These are phyloP conservation scores for Viola odorata DNA, from an alignment of 345 rosid species.

Conservation along the genomic window DNA sequence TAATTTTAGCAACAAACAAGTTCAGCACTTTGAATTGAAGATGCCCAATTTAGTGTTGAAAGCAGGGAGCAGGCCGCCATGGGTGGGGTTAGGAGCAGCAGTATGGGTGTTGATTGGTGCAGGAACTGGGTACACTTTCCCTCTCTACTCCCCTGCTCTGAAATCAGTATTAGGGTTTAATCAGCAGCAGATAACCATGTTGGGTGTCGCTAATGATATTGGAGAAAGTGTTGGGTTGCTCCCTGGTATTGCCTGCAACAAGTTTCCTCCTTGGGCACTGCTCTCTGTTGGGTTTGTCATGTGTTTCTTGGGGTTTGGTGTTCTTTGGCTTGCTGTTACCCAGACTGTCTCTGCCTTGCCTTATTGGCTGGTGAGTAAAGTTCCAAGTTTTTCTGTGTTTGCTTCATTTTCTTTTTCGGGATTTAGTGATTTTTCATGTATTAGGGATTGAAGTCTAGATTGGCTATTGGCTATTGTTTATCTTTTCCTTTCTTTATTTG, in stretches of 20 bases:
- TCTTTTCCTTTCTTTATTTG: not conserved
- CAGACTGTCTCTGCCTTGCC: slow-evolving; percentile 57
- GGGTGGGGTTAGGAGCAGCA: slow-evolving; percentile 95
- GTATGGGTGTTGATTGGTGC: slow-evolving; percentile 77
- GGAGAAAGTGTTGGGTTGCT: slow-evolving; percentile 85
- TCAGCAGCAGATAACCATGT: slow-evolving; percentile 76
- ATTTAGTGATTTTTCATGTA: not conserved
- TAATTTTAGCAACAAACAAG: too few species aligned
- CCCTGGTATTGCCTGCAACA: slow-evolving; percentile 83
- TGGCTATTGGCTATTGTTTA: not conserved
- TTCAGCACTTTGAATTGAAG: too few species aligned
- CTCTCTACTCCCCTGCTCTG: slow-evolving; percentile 66
- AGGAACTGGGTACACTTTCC: slow-evolving; percentile 66
- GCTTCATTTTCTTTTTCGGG: not conserved
- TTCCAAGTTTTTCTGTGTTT: too few species aligned
- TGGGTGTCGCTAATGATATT: slow-evolving; percentile 91
- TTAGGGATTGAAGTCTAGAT: not conserved
- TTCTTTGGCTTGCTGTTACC: slow-evolving; percentile 75
- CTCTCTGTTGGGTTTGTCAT: slow-evolving; percentile 53
- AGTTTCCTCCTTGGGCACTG: slow-evolving; percentile 87
- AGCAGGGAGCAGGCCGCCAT: too few species aligned
- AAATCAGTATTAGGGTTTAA: slow-evolving; percentile 71
- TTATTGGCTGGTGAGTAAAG: slow-evolving; percentile 65
- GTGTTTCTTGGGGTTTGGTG: slow-evolving; percentile 86
- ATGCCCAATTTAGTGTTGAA: too few species aligned